Percentiles rank a stretch among this genome's conserved stretches.
These are phyloP conservation scores for Microcyclospora pomicola DNA, from an alignment of 2,329 filamentous ascomycete species.

Conservation along the genomic window DNA sequence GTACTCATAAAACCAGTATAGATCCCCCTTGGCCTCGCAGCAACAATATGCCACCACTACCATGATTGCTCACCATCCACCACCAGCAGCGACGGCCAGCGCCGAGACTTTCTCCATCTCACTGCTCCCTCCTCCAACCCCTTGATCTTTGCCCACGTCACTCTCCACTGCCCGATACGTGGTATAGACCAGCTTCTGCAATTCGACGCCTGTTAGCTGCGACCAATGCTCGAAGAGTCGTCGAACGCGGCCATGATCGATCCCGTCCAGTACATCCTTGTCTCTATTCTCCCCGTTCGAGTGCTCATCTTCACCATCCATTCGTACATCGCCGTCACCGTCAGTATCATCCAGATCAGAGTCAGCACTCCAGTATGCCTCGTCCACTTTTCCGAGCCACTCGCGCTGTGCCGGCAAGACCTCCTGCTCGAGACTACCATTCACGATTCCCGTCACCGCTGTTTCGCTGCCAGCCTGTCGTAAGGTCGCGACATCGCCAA, in stretches of 20 bases:
- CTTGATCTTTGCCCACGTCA: conserved; percentile 68
- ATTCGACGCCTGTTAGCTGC: conserved; percentile 51
- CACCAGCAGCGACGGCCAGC: conserved; percentile 78
- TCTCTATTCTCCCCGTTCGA: conserved; percentile 1
- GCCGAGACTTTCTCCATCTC: conserved; percentile 76
- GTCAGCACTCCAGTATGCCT: conserved; percentile 24
- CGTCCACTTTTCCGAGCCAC: conserved; percentile 66
- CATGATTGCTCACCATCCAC: conserved; percentile 56
- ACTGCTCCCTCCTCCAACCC: conserved; percentile 40
- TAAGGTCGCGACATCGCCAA: conserved; percentile 53
- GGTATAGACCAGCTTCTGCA: conserved; percentile 65
- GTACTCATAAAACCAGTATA: no score
- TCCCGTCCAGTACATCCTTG: conserved; percentile 27
- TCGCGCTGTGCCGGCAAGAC: conserved; percentile 64
- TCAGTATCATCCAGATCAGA: conserved; percentile 7
- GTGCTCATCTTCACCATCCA: conserved; percentile 4
- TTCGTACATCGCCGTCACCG: conserved; percentile 5
- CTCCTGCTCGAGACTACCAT: conserved; percentile 21
- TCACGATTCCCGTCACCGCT: conserved; percentile 19
- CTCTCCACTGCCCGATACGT: conserved; percentile 87
- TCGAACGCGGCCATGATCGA: conserved; percentile 53
- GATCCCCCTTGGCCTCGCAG: no score
- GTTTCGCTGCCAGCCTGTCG: conserved; percentile 14
- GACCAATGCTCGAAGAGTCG: conserved; percentile 66
- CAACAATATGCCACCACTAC: no score